These are phyloP conservation scores for Pythium angustatum DNA, from an alignment of 352 stramenopile genomes.

Conservation along the genomic window DNA sequence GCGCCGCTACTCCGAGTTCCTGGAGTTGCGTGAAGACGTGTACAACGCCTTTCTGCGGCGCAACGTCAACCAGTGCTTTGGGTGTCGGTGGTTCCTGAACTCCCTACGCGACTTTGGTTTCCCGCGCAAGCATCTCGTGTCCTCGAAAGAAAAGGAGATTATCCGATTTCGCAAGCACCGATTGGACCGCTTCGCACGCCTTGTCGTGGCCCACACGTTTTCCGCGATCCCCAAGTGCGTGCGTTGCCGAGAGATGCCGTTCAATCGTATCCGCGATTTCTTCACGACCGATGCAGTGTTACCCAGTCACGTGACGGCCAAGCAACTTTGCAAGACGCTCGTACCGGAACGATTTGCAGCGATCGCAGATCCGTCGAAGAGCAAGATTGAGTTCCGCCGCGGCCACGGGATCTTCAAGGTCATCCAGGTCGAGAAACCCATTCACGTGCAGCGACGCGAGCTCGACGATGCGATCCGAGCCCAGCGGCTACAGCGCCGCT, in stretches of 20 bases:
- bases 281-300: slow-evolving; percentile 45
- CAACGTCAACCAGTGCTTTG: slow-evolving; percentile 65
- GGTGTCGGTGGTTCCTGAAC: slow-evolving; percentile 70
- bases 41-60: slow-evolving; percentile 45
- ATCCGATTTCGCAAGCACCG: slow-evolving; percentile 47
- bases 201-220: slow-evolving; percentile 73
- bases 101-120: slow-evolving; percentile 63
- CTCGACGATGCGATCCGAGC: slow-evolving; percentile 22
- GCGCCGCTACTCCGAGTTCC: slow-evolving; percentile 76
- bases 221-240: slow-evolving; percentile 74
- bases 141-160: slow-evolving; percentile 43
- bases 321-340: slow-evolving; percentile 37
- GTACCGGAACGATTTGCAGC: slow-evolving; percentile 52
- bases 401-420: slow-evolving; percentile 57
- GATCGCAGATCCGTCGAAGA: slow-evolving; percentile 69
- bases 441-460: slow-evolving; percentile 49
- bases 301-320: slow-evolving; percentile 25
- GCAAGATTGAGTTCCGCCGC: slow-evolving; percentile 78
- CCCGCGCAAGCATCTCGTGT: slow-evolving; percentile 58
- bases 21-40: slow-evolving; percentile 50
- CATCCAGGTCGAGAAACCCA: slow-evolving; percentile 64
- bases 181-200: slow-evolving; percentile 56
- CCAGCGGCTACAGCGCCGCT: slow-evolving; percentile 25
- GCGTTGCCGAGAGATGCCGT: slow-evolving; percentile 54
- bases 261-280: slow-evolving; percentile 66